These are phyloP conservation scores for Boletus rubescentipes DNA, from an alignment of 768 basidiomycete species.

Conservation along the genomic window DNA sequence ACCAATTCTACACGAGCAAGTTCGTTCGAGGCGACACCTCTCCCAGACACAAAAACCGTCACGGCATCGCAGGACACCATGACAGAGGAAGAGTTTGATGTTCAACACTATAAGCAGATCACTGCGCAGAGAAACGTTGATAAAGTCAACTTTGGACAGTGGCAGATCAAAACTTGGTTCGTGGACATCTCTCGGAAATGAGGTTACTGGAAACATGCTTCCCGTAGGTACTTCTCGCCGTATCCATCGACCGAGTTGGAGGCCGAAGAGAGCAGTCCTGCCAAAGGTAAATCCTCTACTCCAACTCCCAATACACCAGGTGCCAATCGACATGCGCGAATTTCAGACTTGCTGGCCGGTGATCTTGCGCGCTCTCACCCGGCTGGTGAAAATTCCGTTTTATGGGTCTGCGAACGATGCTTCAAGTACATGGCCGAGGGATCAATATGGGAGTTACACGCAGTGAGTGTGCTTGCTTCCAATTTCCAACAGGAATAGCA, in stretches of 20 bases:
- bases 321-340: slow-evolving; percentile 62
- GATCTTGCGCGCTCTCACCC: slow-evolving; percentile 50
- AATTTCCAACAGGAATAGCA: neutral
- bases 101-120: slow-evolving; percentile 65
- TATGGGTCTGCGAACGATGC: slow-evolving; percentile 91
- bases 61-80: slow-evolving; percentile 36
- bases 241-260: slow-evolving; percentile 79
- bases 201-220: neutral
- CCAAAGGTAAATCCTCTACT: slow-evolving; percentile 25
- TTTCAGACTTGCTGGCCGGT: slow-evolving; percentile 69
- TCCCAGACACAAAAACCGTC: slow-evolving; percentile 13
- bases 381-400: slow-evolving; percentile 46
- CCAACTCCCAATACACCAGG: slow-evolving; percentile 46
- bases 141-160: slow-evolving; percentile 79
- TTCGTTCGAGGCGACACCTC: slow-evolving; percentile 12
- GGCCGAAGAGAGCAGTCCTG: slow-evolving; percentile 43
- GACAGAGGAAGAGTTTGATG: slow-evolving; percentile 70
- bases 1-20: slow-evolving; percentile 23
- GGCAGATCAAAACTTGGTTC: slow-evolving; percentile 88
- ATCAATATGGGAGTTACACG: slow-evolving; percentile 67
- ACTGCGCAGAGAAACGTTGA: slow-evolving; percentile 82
- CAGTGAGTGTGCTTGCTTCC: slow-evolving; percentile 39
- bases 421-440: slow-evolving; percentile 95
- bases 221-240: slow-evolving; percentile 85
- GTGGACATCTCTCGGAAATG: slow-evolving; percentile 25